Base-by-base conservation (phyloP, 2,329 filamentous ascomycete species). In the Paraconiothyrium sp. region DNA sequence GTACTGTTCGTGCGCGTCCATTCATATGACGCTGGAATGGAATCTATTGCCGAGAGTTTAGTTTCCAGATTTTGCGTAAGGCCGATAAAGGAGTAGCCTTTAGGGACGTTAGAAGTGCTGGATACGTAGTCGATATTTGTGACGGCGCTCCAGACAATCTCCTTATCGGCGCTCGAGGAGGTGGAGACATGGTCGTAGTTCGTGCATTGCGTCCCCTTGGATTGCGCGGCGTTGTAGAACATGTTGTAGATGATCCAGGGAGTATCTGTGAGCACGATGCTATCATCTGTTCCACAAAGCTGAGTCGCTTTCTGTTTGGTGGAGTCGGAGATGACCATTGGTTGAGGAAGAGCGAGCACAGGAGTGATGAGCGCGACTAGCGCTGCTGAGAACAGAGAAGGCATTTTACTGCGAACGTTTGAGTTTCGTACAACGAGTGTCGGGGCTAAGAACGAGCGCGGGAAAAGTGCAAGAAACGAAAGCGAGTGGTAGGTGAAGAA, bases 241-340 rank as follows among this genome's bases (percentile, higher is more conserved):
- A 82, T 83, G 64, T 79, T 81, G 67, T 75, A 82, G 16, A 82
- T 79, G 46, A 83, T 82, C 80, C 79, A 82, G 9, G 79, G 79
- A 0, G 80, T 80, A 54, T 75, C 73, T 11, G 71, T 68, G 30
- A 83, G 69, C 54, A 81, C 66, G 27, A 70, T 50, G 43, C 65
- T 68, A n/a, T 67, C 61, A 10, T 62, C 59, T 6, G 55, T 60
- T 3, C 64, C 66, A 14, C 67, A 70, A 10, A 68, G 62, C 22
- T 62, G 60, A 16, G 65, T 67, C 1, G 67, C 60, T 30, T 60
- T 50, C 54, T 69, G 67, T 30, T 57, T 63, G 8, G 58, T 57
- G 6, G 65, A 65, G 41, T 66, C 59, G 6, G 63, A 64, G 32
- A 68, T 57, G 27, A 63, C 62, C 34, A 66, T 57, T 39, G 59